These are phyloP conservation scores for Meredithiella fracta DNA, from an alignment of 2,329 filamentous ascomycete genomes.

Conservation along the genomic window DNA sequence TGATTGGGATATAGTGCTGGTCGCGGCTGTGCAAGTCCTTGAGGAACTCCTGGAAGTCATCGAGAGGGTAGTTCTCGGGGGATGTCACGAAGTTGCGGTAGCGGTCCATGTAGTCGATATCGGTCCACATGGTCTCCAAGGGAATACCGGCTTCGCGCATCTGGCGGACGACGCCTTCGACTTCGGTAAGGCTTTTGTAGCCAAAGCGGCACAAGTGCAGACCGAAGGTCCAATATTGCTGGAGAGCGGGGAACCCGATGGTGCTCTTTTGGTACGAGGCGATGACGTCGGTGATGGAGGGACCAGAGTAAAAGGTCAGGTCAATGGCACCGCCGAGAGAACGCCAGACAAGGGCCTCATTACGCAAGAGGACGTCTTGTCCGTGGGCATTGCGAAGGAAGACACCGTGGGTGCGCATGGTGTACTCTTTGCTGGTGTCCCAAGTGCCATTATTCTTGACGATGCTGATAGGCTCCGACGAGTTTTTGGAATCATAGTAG, in stretches of 20 bases:
- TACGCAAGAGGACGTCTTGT: constrained; percentile 51
- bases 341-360: constrained; percentile 53
- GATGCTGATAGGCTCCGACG: constrained; percentile 29
- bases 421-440: constrained; percentile 33
- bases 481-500: constrained; percentile 43
- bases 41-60: constrained; percentile 27
- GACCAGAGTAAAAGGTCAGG: constrained; percentile 63
- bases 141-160: constrained; percentile 50
- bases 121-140: constrained; percentile 58
- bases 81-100: constrained; percentile 44
- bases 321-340: constrained; percentile 62
- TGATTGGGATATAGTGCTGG: constrained; percentile 58
- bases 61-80: constrained; percentile 24
- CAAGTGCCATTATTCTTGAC: constrained; percentile 26
- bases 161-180: constrained; percentile 50
- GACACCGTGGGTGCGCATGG: constrained; percentile 57
- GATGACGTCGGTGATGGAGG: constrained; percentile 49
- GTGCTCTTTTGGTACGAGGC: constrained; percentile 52
- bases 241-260: constrained; percentile 57
- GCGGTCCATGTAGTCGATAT: constrained; percentile 54
- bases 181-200: constrained; percentile 54
- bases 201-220: constrained; percentile 66
- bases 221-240: constrained; percentile 68
- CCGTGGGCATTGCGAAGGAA: constrained; percentile 63
- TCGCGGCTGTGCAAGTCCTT: constrained; percentile 43